A percentile compares a stretch with the other conserved stretches of the same genome.
Conservation (phyloP, 73 alveolate species). For the Paramecium octaurelia region DNA sequence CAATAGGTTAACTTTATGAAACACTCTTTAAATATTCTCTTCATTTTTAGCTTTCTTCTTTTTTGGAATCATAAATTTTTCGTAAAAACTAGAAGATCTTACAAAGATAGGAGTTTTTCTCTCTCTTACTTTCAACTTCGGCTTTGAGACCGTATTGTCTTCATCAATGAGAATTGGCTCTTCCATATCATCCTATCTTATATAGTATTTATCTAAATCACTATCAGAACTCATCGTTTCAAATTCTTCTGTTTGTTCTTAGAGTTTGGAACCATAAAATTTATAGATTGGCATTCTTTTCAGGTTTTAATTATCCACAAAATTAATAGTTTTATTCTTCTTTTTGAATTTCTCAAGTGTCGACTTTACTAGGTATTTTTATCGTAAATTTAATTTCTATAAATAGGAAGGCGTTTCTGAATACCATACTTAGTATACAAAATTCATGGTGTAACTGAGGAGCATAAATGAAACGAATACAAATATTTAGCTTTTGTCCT, state of each 20-base stretch:
- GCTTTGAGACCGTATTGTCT: background rate
- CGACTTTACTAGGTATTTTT: background rate
- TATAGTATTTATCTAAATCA: background rate
- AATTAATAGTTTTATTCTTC: background rate
- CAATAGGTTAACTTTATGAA: background rate
- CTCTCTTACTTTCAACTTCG: background rate
- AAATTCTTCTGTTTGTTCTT: background rate
- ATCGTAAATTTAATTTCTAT: background rate
- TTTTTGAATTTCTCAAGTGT: background rate
- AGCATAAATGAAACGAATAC: background rate
- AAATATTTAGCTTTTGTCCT: background rate
- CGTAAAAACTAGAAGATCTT: background rate
- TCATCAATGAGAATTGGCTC: background rate
- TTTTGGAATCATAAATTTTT: background rate
- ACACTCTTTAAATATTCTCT: background rate
- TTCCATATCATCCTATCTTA: background rate
- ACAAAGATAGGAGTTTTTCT: background rate
- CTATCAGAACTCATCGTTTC: background rate
- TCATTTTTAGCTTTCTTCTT: background rate
- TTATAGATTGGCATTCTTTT: constrained; percentile 4
- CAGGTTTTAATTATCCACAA: background rate
- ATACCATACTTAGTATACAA: background rate
- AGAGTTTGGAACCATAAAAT: background rate
- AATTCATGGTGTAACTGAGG: background rate
- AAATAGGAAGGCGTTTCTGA: background rate